Evolutionary conservation across 2,329 filamentous ascomycete species (phyloP).

Genomic region (Phaeosphaeriaceae sp.): DNA sequence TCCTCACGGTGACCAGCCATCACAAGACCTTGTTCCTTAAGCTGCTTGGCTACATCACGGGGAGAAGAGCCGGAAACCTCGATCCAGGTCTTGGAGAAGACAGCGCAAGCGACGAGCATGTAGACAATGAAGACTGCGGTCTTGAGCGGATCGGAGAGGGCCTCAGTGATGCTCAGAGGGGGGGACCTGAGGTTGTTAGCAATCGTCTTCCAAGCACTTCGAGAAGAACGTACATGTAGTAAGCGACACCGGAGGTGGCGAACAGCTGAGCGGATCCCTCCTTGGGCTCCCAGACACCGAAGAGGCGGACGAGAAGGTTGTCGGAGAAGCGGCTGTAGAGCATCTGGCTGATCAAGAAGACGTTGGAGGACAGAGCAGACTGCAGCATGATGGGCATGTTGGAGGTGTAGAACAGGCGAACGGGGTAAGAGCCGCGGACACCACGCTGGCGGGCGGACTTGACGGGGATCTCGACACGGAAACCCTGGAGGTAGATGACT

Average conservation of each 20-base stretch:
- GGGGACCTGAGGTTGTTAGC: conserved; percentile 65
- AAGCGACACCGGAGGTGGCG: conserved; percentile 90
- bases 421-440: conserved; percentile 95
- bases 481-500: conserved; percentile 98
- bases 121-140: conserved; percentile 94
- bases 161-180: conserved; percentile 95
- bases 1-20: conserved; percentile 99
- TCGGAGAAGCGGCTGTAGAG: conserved; percentile 98
- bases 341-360: conserved; percentile 99
- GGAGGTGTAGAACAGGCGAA: conserved; percentile 99
- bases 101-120: conserved; percentile 96
- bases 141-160: conserved; percentile 95
- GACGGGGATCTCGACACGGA: conserved; percentile 99
- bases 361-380: conserved; percentile 96
- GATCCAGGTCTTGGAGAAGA: conserved; percentile 99
- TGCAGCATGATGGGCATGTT: conserved; percentile 99
- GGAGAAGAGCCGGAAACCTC: conserved; percentile 98
- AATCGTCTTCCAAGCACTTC: neutral
- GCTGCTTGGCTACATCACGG: conserved; percentile 97
- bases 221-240: conserved; percentile 78
- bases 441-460: conserved; percentile 99
- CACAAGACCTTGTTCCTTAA: conserved; percentile 99
- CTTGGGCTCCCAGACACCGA: conserved; percentile 98
- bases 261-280: conserved; percentile 96
- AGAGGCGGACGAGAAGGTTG: conserved; percentile 95